phyloP scores from a whole-genome alignment of 805 yeast genomes.

The Yarrowia osloensis region DNA sequence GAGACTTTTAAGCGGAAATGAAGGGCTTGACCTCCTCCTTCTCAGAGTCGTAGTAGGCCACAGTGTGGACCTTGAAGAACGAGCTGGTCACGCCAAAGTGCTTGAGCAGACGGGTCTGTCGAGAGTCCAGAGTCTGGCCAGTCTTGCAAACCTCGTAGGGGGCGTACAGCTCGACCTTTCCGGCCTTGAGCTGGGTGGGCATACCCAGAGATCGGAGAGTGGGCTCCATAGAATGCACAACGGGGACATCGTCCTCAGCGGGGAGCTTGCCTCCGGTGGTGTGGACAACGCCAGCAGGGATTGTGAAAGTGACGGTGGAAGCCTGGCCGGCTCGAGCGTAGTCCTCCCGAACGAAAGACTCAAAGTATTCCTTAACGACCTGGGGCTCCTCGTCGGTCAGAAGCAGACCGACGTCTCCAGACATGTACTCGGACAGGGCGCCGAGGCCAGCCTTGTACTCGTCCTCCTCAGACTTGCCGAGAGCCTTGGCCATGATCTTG shows the following conservation, averaged over 20 bases:
- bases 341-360: conserved; percentile 73
- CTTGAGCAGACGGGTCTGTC: conserved; percentile 87
- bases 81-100: conserved; percentile 95
- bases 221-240: conserved; percentile 94
- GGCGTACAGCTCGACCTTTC: conserved; percentile 75
- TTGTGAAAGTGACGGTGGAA: conserved; percentile 77
- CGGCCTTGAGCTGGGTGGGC: conserved; percentile 87
- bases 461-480: conserved; percentile 83
- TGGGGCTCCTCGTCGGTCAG: conserved; percentile 87
- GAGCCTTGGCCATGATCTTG: conserved; percentile 87
- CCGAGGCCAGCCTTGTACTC: conserved; percentile 86
- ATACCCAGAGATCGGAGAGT: conserved; percentile 86
- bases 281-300: conserved; percentile 89
- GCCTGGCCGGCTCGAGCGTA: conserved; percentile 86
- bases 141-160: conserved; percentile 78
- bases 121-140: conserved; percentile 82
- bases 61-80: conserved; percentile 77
- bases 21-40: conserved; percentile 49
- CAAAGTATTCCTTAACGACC: conserved; percentile 87
- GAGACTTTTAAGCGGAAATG: conserved; percentile 20
- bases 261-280: conserved; percentile 95
- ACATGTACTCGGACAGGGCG: conserved; percentile 60
- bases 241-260: conserved; percentile 89
- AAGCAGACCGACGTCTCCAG: conserved; percentile 83
- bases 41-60: conserved; percentile 68